These are phyloP conservation scores for Phaffomyces antillensis DNA, from an alignment of 805 yeast species.

Conservation along the genomic window DNA sequence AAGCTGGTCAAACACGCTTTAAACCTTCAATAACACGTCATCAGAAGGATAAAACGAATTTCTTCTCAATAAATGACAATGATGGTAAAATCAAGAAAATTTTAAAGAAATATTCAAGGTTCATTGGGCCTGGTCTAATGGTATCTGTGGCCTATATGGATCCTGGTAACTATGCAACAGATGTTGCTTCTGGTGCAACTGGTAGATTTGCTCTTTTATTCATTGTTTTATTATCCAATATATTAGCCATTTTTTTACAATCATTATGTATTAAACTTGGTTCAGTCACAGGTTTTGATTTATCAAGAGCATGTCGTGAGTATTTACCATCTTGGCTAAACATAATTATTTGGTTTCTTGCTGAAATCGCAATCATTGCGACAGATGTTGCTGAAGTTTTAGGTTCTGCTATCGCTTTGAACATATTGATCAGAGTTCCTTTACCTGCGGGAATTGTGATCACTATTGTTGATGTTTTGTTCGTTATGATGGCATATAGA, in stretches of 20 bases:
- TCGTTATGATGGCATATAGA: conserved; percentile 72
- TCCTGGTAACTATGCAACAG: conserved; percentile 90
- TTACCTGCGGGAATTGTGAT: conserved; percentile 70
- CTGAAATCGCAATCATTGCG: conserved; percentile 84
- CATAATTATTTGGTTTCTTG: conserved; percentile 57
- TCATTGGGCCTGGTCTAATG: conserved; percentile 84
- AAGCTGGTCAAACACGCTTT: too few species aligned
- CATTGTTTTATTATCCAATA: conserved; percentile 66
- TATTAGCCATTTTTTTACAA: conserved; percentile 79
- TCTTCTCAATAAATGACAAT: conserved; percentile 11
- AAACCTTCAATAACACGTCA: too few species aligned
- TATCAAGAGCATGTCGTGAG: conserved; percentile 76
- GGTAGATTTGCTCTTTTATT: conserved; percentile 69
- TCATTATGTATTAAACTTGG: conserved; percentile 80
- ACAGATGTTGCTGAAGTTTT: conserved; percentile 94
- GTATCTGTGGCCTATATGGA: conserved; percentile 90
- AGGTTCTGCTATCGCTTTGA: conserved; percentile 84
- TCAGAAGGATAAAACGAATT: not conserved
- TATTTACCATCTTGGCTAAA: conserved; percentile 66
- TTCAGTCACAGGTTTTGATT: conserved; percentile 81
- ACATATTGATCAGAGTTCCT: conserved; percentile 69
- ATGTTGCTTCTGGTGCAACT: conserved; percentile 82
- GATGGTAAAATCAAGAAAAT: conserved; percentile 18
- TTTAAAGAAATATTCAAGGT: conserved; percentile 49
- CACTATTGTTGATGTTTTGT: conserved; percentile 74